phyloP scores from a whole-genome alignment of 108 stramenopile species.

The Fistulifera pelliculosa region DNA sequence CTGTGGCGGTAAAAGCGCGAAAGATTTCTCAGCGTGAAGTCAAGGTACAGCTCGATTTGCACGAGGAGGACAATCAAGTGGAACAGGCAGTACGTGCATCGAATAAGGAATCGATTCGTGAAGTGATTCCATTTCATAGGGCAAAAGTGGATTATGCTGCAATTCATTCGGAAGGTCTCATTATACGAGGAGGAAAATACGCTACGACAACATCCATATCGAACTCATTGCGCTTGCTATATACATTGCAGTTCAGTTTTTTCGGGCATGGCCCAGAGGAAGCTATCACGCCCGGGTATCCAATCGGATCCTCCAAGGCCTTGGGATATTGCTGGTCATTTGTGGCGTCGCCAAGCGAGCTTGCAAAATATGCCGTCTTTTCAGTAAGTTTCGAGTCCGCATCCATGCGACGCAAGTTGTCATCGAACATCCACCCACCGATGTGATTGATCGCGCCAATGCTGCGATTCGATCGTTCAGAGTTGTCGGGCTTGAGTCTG shows the following conservation, averaged over 20 bases:
- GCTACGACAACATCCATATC: slow-evolving; percentile 58
- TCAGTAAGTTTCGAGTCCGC: slow-evolving; percentile 41
- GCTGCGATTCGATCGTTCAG: slow-evolving; percentile 47
- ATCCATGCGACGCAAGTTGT: slow-evolving; percentile 37
- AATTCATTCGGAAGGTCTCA: slow-evolving; percentile 38
- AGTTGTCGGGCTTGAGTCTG: slow-evolving; percentile 55
- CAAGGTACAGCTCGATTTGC: too few species aligned
- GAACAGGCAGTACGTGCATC: too few species aligned
- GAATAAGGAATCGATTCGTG: slow-evolving; percentile 5
- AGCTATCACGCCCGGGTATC: slow-evolving; percentile 54
- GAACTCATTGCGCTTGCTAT: slow-evolving; percentile 49
- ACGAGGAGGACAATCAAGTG: too few species aligned
- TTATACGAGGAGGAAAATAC: slow-evolving; percentile 44
- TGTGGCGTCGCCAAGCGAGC: slow-evolving; percentile 17
- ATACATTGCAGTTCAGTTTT: slow-evolving; percentile 46
- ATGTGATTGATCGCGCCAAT: too few species aligned
- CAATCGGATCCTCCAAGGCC: slow-evolving; percentile 17
- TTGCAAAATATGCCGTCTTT: slow-evolving; percentile 47
- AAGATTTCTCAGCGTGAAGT: too few species aligned
- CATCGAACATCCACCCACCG: slow-evolving; percentile 54
- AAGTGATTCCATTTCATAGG: slow-evolving; percentile 6
- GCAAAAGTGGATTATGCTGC: slow-evolving; percentile 62
- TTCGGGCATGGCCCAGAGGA: slow-evolving; percentile 76
- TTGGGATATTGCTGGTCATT: slow-evolving; percentile 84
- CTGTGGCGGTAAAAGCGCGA: too few species aligned